These are phyloP conservation scores for Chlamydomonas sphaeroides DNA, from an alignment of 139 green algal species.

Conservation along the genomic window DNA sequence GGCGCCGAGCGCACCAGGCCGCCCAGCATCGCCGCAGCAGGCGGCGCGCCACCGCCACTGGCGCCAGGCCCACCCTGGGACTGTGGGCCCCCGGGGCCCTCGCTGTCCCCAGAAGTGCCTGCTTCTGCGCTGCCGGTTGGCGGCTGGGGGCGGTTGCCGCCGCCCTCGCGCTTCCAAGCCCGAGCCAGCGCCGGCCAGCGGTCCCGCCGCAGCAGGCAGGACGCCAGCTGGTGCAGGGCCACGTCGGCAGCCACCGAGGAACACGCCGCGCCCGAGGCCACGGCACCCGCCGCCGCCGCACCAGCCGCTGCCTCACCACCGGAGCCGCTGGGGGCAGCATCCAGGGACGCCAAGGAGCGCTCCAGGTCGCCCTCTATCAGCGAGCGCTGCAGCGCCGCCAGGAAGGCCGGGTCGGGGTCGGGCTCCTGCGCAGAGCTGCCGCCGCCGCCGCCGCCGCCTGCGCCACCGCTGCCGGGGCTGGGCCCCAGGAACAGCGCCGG, in stretches of 20 bases:
- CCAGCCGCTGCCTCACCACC: neutral
- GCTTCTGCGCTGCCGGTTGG: too few relatives aligned
- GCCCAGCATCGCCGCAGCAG: slow-evolving; percentile 1
- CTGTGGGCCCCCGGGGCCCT: too few relatives aligned
- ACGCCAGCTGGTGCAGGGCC: slow-evolving; percentile 31
- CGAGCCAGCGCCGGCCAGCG: slow-evolving; percentile 29
- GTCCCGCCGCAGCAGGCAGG: slow-evolving; percentile 2
- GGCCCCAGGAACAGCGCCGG: slow-evolving; percentile 27
- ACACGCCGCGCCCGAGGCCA: neutral
- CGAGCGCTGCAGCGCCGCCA: slow-evolving; percentile 31
- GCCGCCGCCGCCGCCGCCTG: neutral
- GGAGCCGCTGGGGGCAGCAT: neutral
- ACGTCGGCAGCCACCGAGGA: slow-evolving; percentile 18
- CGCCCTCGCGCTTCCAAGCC: neutral
- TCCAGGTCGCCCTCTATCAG: slow-evolving; percentile 44
- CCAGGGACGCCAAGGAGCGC: slow-evolving; percentile 9
- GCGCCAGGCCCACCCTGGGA: neutral
- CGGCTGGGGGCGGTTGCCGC: too few relatives aligned
- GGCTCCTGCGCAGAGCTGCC: neutral
- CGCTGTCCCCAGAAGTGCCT: too few relatives aligned
- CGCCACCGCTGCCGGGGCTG: neutral
- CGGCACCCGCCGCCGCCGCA: neutral
- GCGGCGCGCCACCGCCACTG: neutral
- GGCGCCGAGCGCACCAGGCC: slow-evolving; percentile 34
- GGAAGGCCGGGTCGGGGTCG: slow-evolving; percentile 29